A percentile compares a stretch with the other conserved stretches of the same genome.
Conservation (phyloP, 495 filamentous ascomycete species). For the Pyrenopolyporus hunteri region DNA sequence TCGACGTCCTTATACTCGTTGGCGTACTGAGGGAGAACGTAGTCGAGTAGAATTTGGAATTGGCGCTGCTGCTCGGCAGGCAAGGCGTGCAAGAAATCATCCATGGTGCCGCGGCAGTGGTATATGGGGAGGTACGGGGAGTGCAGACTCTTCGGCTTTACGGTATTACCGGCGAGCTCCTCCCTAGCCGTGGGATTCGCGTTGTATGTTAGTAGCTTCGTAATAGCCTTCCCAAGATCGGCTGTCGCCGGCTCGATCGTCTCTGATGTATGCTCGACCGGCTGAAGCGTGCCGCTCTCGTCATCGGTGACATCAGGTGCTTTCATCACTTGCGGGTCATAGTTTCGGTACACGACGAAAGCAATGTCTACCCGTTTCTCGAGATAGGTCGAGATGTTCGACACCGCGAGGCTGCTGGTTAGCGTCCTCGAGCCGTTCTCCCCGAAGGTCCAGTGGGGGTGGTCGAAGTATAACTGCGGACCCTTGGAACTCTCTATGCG, state of each 20-base stretch:
- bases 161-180: no score
- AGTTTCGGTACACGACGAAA: conserved; percentile 5
- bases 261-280: neutral
- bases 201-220: neutral
- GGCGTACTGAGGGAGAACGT: neutral
- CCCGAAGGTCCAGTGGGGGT: neutral
- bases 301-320: no score
- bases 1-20: neutral
- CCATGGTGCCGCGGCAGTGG: neutral
- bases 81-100: neutral
- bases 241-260: neutral
- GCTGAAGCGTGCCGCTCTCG: no score
- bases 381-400: neutral
- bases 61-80: neutral
- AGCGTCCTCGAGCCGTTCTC: neutral
- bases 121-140: conserved; percentile 6
- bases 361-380: neutral
- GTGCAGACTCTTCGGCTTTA: no score
- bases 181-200: no score
- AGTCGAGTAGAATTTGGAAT: neutral
- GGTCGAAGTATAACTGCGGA: neutral
- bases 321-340: no score
- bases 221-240: neutral
- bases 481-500: neutral
- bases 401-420: neutral